Percentiles rank a stretch among this genome's conserved stretches.
Evolutionary conservation across 176 grass and related monocot genomes (phyloP).

Genomic region (Carex parvula): DNA sequence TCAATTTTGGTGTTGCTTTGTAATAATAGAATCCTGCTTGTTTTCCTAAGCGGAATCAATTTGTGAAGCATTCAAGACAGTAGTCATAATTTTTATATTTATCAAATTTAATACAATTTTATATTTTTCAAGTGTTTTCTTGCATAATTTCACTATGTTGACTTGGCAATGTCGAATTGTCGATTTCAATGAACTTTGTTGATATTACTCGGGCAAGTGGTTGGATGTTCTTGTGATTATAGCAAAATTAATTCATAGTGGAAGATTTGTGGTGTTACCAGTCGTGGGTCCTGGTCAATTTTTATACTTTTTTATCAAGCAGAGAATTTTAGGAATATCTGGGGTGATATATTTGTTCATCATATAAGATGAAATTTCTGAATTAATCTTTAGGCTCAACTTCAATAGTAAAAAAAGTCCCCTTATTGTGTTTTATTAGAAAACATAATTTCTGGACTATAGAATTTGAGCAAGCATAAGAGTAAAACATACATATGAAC

Average conservation of each 20-base stretch:
- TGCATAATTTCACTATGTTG: background rate
- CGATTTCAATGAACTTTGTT: background rate
- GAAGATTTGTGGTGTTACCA: background rate
- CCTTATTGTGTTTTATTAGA: background rate
- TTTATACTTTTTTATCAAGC: background rate
- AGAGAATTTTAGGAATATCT: background rate
- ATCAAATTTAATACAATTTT: too few species aligned
- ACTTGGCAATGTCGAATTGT: background rate
- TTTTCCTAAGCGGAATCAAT: background rate
- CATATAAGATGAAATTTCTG: background rate
- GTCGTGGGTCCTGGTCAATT: background rate
- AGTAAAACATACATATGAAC: background rate
- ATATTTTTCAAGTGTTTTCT: background rate
- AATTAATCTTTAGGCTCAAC: background rate
- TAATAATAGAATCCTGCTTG: background rate
- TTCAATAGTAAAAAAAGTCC: background rate
- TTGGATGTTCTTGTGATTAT: background rate
- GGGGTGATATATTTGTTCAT: background rate
- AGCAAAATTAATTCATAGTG: background rate
- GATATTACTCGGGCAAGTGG: background rate
- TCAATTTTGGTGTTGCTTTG: background rate
- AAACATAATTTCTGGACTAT: background rate
- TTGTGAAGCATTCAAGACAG: background rate
- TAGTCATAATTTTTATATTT: background rate
- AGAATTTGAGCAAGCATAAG: background rate